Percentiles rank a stretch among this genome's conserved stretches.
phyloP scores from a whole-genome alignment of 2,329 filamentous ascomycete genomes.

The Huntiella bhutanensis region DNA sequence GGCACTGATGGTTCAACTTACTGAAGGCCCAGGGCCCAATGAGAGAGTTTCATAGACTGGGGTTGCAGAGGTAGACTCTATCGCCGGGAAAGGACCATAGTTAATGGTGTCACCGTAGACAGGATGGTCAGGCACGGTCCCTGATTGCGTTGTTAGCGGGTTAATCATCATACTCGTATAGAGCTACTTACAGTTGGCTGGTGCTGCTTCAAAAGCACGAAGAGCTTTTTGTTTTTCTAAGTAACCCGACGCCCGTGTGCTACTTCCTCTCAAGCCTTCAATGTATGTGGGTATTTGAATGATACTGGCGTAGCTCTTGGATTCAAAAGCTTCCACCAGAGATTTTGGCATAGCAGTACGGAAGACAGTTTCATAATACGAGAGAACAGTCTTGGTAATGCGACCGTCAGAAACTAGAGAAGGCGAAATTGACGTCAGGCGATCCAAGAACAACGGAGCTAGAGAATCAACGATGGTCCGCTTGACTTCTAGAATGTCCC shows the following conservation, averaged over 20 bases:
- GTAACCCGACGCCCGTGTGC: slow-evolving; percentile 31
- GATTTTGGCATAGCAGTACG: slow-evolving; percentile 26
- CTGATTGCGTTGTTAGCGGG: slow-evolving; percentile 16
- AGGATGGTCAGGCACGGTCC: slow-evolving; percentile 22
- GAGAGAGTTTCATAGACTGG: slow-evolving; percentile 27
- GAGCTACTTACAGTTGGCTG: slow-evolving; percentile 5
- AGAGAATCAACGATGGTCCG: slow-evolving; percentile 38
- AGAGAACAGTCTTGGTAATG: slow-evolving; percentile 16
- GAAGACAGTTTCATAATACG: slow-evolving; percentile 26
- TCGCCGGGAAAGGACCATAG: slow-evolving; percentile 31
- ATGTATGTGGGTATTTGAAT: slow-evolving; percentile 27
- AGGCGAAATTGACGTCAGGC: slow-evolving; percentile 32
- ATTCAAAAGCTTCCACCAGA: slow-evolving; percentile 29
- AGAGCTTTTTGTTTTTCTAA: slow-evolving; percentile 23
- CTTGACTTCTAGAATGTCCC: slow-evolving; percentile 34
- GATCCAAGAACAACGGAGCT: slow-evolving; percentile 34
- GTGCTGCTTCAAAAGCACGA: slow-evolving; percentile 1
- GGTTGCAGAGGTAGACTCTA: slow-evolving; percentile 21
- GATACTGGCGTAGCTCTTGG: slow-evolving; percentile 32
- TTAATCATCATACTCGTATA: not conserved
- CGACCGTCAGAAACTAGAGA: slow-evolving; percentile 17
- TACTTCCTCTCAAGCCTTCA: slow-evolving; percentile 27
- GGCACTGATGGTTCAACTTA: slow-evolving; percentile 17
- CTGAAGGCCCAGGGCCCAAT: slow-evolving; percentile 33
- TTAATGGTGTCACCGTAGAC: slow-evolving; percentile 28